Conservation (phyloP, 2,329 filamentous ascomycete genomes). For the Teratosphaeria destructans region DNA sequence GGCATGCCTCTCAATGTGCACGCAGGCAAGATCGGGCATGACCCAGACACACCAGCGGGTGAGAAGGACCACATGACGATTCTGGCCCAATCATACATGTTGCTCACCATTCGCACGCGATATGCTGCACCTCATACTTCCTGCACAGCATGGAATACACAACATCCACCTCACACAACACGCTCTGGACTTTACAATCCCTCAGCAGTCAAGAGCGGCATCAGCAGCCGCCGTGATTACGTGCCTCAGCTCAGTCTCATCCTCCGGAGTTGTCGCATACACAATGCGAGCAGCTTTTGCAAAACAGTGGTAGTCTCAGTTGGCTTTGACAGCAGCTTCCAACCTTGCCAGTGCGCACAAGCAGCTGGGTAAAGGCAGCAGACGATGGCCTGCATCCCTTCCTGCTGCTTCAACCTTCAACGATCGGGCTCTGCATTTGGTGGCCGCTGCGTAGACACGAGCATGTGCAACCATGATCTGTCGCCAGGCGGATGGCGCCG, state of each 20-base stretch:
- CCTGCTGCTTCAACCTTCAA: neutral
- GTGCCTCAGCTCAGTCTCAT: neutral
- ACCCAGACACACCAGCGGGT: too few relatives aligned
- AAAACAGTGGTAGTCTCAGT: neutral
- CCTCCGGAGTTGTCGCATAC: neutral
- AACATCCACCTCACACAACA: neutral
- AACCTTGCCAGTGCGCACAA: neutral
- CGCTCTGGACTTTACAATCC: neutral
- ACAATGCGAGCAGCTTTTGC: neutral
- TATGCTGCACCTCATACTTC: neutral
- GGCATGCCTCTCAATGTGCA: too few relatives aligned
- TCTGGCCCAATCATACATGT: too few relatives aligned
- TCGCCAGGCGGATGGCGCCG: neutral
- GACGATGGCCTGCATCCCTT: neutral
- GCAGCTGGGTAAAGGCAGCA: too few relatives aligned
- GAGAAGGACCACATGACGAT: too few relatives aligned
- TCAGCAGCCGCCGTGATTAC: neutral
- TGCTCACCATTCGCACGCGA: too few relatives aligned
- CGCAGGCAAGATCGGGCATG: too few relatives aligned
- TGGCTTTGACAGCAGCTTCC: neutral
- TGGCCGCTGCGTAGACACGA: neutral
- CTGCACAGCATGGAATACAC: neutral
- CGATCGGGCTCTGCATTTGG: neutral
- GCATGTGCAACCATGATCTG: neutral
- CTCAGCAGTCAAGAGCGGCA: neutral